Evolutionary conservation across 164 flowering plant genomes (phyloP), one percentile per base, ranked within the genome.

Genomic region (Vitis riparia): DNA sequence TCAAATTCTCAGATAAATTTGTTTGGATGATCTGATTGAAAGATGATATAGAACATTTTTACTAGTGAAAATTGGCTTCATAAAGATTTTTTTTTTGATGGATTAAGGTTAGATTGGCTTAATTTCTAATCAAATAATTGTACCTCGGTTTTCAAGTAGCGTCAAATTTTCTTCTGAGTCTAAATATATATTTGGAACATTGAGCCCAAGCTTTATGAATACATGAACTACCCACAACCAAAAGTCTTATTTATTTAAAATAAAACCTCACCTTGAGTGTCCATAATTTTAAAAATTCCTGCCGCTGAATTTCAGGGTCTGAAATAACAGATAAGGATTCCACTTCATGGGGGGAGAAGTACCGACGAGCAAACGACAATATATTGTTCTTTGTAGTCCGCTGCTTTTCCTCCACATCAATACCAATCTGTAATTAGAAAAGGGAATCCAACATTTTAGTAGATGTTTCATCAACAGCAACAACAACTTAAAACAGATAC

Each of bases 401-500:
- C 56, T 85, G 74, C 82, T 89, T 95, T 62, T 91, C 96, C 80
- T 95, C 99, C 70, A 95, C 91, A 75, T 95, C 99, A 77, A 95
- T 84, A 44, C 98, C 97, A 77, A 92, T 87, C 99, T 92, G 70
- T 44, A 60, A 49, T 60, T 9, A 32, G 15, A 73, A 71, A 49
- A 68, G 11, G 2, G 17, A 70, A 66, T 29, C 23, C 44, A 37
- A 37, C 62, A 11, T 12, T 61, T 27, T 19, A 55, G n/a, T 58
- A 11, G 10, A 17, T 49, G 27, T 37, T 8, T 56, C 57, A 15
- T 32, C 11, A 56, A 58, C 58, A 66, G 51, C 15, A 62, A 9
- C 15, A 62, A 9, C 32, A 56, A 30, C 51, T 0, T 48, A 12
- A 63, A 10, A 16, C 1, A 66, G 8, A 19, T 11, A 57, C 27